Base-by-base conservation (phyloP, 116 monocot species). In the Cymodocea nodosa region DNA sequence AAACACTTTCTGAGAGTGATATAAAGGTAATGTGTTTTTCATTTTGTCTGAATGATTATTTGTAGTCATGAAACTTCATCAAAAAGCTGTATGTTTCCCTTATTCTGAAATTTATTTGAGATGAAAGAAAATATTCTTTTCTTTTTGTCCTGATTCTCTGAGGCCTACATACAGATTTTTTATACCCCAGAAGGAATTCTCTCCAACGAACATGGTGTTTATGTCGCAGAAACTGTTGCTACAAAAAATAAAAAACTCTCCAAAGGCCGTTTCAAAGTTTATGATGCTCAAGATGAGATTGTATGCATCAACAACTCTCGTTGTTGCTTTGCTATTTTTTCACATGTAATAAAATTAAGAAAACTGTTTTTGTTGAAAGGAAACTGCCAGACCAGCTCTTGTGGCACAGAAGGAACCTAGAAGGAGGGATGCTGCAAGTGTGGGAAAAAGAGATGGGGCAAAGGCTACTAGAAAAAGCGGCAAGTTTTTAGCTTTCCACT, bases 191-290 rank as follows among this genome's bases (percentile, higher is more conserved):
- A 89, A 77, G 98, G 92, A 11, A 66, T 78, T 68, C 69, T 98
- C 40, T 92, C 92, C 10, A 81, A 57, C 60, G 98, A 98, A 72
- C 86, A 83, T 72, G 98, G 98, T 68, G 76, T 98, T 73, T 98
- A 92, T 84, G 70, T 98, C 77, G 92, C 92, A 16, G 98, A 98
- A 71, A 67, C 86, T 64, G 70, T 98, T 57, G 71, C 76, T 37
- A 64, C 74, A 19, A 89, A 82, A 71, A 98, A 92, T 68, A 82
- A 59, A 55, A 87, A 80, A 79, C 89, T 85, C 73, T 69, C 91
- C 13, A 91, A 86, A 70, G 91, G 95, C 35, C 81, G 94, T 68
- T 87, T 87, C 55, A 87, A 81, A 51, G 56, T 60, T 36, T 95
- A 95, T 73, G 87, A 79, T 65, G 82, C 81, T 56, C 70, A 73